A percentile compares a stretch with the other conserved stretches of the same genome.
These are phyloP conservation scores for Protoeuglena noctilucae DNA, from an alignment of 139 green algal genomes.

Conservation along the genomic window DNA sequence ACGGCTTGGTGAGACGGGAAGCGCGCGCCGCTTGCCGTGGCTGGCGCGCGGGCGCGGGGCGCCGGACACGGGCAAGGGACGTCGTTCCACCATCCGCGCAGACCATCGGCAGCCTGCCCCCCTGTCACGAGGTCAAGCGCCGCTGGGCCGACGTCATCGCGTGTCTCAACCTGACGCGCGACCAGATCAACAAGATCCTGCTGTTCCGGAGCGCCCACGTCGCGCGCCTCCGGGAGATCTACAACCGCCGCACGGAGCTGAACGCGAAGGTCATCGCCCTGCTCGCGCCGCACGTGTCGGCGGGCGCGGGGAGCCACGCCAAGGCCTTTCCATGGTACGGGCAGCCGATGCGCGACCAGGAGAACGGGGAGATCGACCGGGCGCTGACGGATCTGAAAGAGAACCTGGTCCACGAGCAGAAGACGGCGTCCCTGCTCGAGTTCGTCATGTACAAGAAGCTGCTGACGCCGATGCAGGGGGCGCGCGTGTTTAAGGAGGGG, in stretches of 20 bases:
- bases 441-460: not conserved
- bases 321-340: not conserved
- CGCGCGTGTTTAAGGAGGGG: not conserved
- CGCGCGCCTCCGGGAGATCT: not conserved
- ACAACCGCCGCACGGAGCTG: not conserved
- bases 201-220: not conserved
- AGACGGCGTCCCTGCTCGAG: not conserved
- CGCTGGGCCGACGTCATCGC: not conserved
- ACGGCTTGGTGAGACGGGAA: not conserved
- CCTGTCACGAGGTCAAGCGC: not conserved
- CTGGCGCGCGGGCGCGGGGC: not conserved
- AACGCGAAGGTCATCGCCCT: not conserved
- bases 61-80: not conserved
- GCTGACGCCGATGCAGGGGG: constrained; percentile 4
- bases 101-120: not conserved
- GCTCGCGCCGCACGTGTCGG: not conserved
- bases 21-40: not conserved
- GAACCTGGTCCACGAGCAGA: constrained; percentile 3
- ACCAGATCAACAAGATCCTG: constrained; percentile 1
- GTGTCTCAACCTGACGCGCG: not conserved
- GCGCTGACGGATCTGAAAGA: constrained; percentile 1
- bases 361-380: not conserved
- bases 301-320: not conserved
- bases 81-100: not conserved
- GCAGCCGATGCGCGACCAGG: not conserved